These are phyloP conservation scores for Melampsora allii-populina DNA, from an alignment of 1,284 basidiomycete species.

Conservation along the genomic window DNA sequence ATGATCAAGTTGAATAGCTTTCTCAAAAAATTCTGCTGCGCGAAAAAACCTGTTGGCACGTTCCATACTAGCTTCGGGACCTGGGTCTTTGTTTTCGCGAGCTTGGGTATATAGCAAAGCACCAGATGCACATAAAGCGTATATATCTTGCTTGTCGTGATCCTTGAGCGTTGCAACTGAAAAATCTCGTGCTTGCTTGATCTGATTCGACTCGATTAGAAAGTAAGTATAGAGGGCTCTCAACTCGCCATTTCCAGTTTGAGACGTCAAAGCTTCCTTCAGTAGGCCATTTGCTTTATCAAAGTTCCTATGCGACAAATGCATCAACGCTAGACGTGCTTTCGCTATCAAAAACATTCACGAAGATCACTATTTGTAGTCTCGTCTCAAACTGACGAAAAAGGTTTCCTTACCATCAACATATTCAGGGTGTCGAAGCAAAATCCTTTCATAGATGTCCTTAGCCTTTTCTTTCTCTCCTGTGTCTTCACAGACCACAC, in stretches of 20 bases:
- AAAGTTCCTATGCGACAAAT: conserved; percentile 64
- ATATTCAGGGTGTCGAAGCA: conserved; percentile 84
- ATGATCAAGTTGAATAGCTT: conserved; percentile 75
- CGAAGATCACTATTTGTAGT: conserved; percentile 5
- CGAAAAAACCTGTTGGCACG: conserved; percentile 72
- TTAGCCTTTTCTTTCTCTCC: conserved; percentile 68
- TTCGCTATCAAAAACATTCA: conserved; percentile 63
- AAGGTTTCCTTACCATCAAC: conserved; percentile 68
- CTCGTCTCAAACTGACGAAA: not conserved
- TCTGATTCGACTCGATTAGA: conserved; percentile 69
- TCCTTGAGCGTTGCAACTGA: conserved; percentile 78
- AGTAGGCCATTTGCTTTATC: conserved; percentile 78
- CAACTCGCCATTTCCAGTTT: conserved; percentile 68
- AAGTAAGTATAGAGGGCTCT: conserved; percentile 76
- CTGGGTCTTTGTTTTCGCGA: conserved; percentile 61
- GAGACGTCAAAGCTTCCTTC: conserved; percentile 75
- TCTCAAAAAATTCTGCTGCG: conserved; percentile 83
- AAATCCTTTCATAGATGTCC: conserved; percentile 77
- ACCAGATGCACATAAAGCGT: conserved; percentile 80
- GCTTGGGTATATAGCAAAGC: conserved; percentile 79
- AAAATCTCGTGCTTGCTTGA: conserved; percentile 75
- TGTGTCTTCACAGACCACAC: conserved; percentile 76
- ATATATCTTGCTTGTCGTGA: conserved; percentile 73
- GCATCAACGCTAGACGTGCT: conserved; percentile 77
- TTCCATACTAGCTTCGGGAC: conserved; percentile 66